Evolutionary conservation across 352 stramenopile genomes (phyloP), one percentile per base, ranked within the genome.

Genomic region (Elongisporangium senticosum): DNA sequence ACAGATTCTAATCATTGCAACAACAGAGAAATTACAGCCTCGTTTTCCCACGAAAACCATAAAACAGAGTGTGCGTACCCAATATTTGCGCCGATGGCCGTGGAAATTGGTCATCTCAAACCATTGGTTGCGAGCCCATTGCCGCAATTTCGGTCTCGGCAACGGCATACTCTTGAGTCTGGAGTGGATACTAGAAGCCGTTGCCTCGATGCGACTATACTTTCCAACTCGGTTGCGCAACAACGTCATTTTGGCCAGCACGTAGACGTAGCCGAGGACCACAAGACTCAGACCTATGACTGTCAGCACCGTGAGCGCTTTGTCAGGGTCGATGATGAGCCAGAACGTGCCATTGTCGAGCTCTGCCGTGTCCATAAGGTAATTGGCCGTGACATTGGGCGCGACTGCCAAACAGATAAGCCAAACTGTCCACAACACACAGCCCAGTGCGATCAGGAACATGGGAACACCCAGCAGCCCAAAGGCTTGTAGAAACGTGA

Each of bases 271-370:
- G 13, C 52, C 64, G 4, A 64, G 7, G 2, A 56, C 43, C 2
- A 82, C 22, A 2, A 62, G 14, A 10, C 28, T 19, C 0, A 79
- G 51, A 14, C 56, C 53, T 1, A 61, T 14, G 0, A 67, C 47
- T 2, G 58, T 70, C 2, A 75, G 19, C 7, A 8, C 37, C 33
- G 60, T 56, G 3, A 68, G 50, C 24, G 49, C 33, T 22, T 47
- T 11, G 4, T 71, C 54, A 2, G 53, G 22, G 28, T 67, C 59
- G 5, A 61, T 26, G 40, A 78, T 67, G 23, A 71, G 66, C 77
- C 72, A 87, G 33, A 83, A 87, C 5, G 77, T 55, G 2, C 74
- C 74, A 33, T 83, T 53, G 48, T 85, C 74, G 24, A 83, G 74
- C 20, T 69, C 56, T 7, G 19, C 47, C 0, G 74, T 85, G 57